phyloP scores from a whole-genome alignment of 1,139 yeast species.

The Barnettozyma hawaiiensis region DNA sequence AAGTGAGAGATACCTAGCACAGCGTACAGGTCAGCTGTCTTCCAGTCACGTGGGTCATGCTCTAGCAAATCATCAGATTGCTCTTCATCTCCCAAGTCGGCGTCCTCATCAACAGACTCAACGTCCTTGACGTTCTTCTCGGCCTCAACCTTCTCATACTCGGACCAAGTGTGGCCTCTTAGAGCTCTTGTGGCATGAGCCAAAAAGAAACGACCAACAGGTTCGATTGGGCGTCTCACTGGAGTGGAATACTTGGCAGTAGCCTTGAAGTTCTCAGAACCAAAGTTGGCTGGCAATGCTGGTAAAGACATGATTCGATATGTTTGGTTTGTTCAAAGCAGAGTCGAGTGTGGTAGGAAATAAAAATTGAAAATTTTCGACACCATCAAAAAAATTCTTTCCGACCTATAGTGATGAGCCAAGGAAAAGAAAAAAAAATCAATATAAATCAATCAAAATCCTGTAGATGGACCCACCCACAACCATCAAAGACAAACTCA shows the following conservation, averaged over 20 bases:
- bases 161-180: constrained; percentile 98
- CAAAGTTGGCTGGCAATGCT: constrained; percentile 34
- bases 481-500: background rate
- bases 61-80: constrained; percentile 59
- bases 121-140: constrained; percentile 75
- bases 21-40: constrained; percentile 91
- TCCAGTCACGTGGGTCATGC: constrained; percentile 98
- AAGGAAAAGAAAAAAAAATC: background rate
- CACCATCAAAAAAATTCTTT: no score
- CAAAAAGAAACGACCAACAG: constrained; percentile 92
- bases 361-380: no score
- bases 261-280: constrained; percentile 47
- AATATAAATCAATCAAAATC: no score
- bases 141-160: constrained; percentile 90
- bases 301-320: constrained; percentile 28
- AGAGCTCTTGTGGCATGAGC: constrained; percentile 96
- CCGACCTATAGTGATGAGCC: background rate
- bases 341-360: no score
- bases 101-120: constrained; percentile 67
- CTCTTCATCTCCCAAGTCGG: constrained; percentile 73
- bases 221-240: constrained; percentile 84
- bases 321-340: no score
- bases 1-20: constrained; percentile 90
- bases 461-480: no score
- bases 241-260: constrained; percentile 55